These are phyloP conservation scores for Capronia epimyces DNA, from an alignment of 2,329 filamentous ascomycete genomes.

Conservation along the genomic window DNA sequence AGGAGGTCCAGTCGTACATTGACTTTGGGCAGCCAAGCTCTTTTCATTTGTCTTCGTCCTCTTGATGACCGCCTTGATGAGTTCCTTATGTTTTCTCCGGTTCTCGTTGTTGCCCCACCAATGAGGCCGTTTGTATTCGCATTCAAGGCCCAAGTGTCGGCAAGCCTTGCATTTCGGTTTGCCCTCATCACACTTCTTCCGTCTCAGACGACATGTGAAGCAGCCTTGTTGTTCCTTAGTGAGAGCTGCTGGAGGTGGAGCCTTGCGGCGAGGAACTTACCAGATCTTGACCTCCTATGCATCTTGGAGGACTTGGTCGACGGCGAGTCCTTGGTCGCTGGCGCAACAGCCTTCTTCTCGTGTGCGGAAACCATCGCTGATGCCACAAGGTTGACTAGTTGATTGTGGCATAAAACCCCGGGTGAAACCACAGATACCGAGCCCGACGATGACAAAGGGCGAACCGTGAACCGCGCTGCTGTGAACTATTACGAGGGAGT, in stretches of 20 bases:
- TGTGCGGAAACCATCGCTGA: constrained; percentile 23
- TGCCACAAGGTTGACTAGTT: not conserved
- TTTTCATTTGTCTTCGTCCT: constrained; percentile 91
- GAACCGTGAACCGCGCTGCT: constrained; percentile 18
- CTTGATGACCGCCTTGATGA: constrained; percentile 97
- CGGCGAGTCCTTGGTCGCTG: constrained; percentile 33
- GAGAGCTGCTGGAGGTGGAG: not conserved
- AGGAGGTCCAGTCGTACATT: constrained; percentile 12
- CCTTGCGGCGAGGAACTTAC: constrained; percentile 51
- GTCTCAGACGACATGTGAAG: constrained; percentile 61
- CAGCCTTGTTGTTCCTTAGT: constrained; percentile 46
- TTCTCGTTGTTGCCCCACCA: constrained; percentile 97
- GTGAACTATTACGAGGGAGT: constrained; percentile 27
- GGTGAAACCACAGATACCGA: constrained; percentile 7
- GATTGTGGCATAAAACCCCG: not conserved
- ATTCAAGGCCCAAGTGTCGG: constrained; percentile 70
- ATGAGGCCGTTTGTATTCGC: constrained; percentile 92
- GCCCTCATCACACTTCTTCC: constrained; percentile 66
- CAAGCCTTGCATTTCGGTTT: constrained; percentile 61
- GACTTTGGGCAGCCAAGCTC: constrained; percentile 50
- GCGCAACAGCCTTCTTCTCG: constrained; percentile 21
- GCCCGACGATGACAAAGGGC: constrained; percentile 12
- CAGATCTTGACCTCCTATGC: constrained; percentile 90
- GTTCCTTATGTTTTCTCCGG: constrained; percentile 79
- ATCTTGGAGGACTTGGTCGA: constrained; percentile 60